phyloP scores from a whole-genome alignment of 495 filamentous ascomycete genomes.

The Trichocladium uniseriatum region DNA sequence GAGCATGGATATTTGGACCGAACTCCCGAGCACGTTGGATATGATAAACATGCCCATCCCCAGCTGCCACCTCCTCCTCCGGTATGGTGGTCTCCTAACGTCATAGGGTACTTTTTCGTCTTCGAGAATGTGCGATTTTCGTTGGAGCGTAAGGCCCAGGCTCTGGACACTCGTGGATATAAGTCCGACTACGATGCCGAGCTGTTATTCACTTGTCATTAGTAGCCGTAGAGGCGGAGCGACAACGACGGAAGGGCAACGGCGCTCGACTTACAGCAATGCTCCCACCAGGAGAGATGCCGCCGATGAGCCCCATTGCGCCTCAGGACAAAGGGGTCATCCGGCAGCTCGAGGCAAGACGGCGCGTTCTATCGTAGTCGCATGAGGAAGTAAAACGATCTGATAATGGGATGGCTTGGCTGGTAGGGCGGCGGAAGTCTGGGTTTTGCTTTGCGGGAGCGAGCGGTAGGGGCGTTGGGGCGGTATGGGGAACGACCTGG shows the following conservation, averaged over 20 bases:
- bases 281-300: conserved; percentile 76
- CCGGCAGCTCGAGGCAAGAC: conserved; percentile 19
- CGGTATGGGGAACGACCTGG: not conserved
- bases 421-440: not conserved
- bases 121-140: conserved; percentile 96
- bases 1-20: conserved; percentile 94
- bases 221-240: not conserved
- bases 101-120: conserved; percentile 82
- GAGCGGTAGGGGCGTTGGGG: not conserved
- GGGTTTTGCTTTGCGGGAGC: not conserved
- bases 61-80: conserved; percentile 90
- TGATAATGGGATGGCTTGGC: not conserved
- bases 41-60: conserved; percentile 97
- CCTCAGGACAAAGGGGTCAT: conserved; percentile 10
- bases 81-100: conserved; percentile 74
- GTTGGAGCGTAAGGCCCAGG: conserved; percentile 92
- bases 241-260: not conserved
- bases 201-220: conserved; percentile 36
- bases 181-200: conserved; percentile 88
- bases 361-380: conserved; percentile 14
- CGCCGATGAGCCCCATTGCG: conserved; percentile 66
- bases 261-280: conserved; percentile 58
- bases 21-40: conserved; percentile 87
- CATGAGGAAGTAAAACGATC: conserved; percentile 14
- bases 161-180: conserved; percentile 89